Base-by-base conservation (phyloP, 2,329 filamentous ascomycete genomes). In the Aspergillus carbonarius region DNA sequence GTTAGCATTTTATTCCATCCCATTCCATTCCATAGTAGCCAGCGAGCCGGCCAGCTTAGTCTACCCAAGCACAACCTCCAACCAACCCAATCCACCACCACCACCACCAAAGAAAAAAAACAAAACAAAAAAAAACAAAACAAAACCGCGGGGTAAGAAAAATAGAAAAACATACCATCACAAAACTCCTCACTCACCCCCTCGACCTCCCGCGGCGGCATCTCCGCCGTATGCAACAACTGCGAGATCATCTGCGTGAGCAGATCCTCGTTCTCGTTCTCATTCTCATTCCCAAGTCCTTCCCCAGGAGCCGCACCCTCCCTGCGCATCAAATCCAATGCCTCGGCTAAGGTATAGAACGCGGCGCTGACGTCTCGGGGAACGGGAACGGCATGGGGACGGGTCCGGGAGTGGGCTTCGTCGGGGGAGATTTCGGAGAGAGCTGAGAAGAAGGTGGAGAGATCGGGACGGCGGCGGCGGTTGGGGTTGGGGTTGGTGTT, bases 361-460 rank as follows among this genome's bases (percentile, higher is more conserved):
- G 83, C 81, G 1, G 85, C 85, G 47, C 82, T 81, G 64, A 88
- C 79, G 66, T 88, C 85, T 56, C 81, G 79, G 2, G 86, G 86
- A 4, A 85, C 79, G 1, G 86, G 86, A 0, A 85, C 71, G 1
- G 85, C 83, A 71, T 87, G 75, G n/a, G 78, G 76, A 66, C 87
- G 83, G 55, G 80, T 79, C 50, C 81, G 82, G 47, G n/a, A 12
- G 13, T 10, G 20, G 4, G 74, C 67, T 57, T 76, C 72, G 6
- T 78, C 73, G 25, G 76, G 82, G 8, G 82, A 85, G 57, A 85
- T 81, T 66, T 87, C 83, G 60, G 76, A 75, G 51, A 88, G 82
- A 46, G 83, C 82, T 58, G 81, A 80, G 76, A 87, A 87, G 78
- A 88, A 88, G 66, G 85, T 86, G 40, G 82, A 85, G 40, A 88